Conservation (phyloP, 2,329 filamentous ascomycete genomes). For the Basipetospora chlamydospora region DNA sequence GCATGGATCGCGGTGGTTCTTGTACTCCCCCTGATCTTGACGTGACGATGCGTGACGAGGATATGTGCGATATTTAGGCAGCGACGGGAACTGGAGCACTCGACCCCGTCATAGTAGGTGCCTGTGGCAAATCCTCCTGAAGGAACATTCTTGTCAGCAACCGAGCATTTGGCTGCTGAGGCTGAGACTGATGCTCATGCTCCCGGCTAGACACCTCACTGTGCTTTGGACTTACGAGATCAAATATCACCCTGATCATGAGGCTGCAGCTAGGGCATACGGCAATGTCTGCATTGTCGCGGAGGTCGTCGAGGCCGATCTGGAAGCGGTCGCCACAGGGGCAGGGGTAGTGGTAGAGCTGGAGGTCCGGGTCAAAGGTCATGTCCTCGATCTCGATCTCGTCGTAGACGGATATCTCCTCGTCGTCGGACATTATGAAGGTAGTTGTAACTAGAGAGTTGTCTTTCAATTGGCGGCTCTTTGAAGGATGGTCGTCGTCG, state of each 20-base stretch:
- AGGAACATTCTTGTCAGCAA: not conserved
- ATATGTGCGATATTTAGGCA: too few species aligned
- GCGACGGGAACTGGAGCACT: conserved; percentile 23
- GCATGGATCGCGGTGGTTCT: too few species aligned
- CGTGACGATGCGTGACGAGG: too few species aligned
- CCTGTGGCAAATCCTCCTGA: conserved; percentile 30
- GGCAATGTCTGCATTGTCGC: conserved; percentile 85
- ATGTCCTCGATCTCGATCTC: conserved; percentile 99
- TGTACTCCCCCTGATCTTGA: too few species aligned
- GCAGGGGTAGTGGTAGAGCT: conserved; percentile 93
- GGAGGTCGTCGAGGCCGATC: conserved; percentile 69
- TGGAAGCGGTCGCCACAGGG: conserved; percentile 96
- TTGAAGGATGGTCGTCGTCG: not conserved
- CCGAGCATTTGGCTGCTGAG: too few species aligned
- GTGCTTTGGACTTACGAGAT: conserved; percentile 52
- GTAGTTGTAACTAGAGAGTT: not conserved
- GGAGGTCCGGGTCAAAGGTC: conserved; percentile 68
- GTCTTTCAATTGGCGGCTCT: not conserved
- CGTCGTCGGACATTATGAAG: conserved; percentile 45
- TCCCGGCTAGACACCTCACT: too few species aligned
- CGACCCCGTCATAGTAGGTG: conserved; percentile 14
- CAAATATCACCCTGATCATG: conserved; percentile 92
- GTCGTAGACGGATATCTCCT: conserved; percentile 68
- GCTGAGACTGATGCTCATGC: too few species aligned
- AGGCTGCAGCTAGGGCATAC: conserved; percentile 94